Conservation (phyloP, 2,329 filamentous ascomycete genomes). For the Chaetomiaceae sp. region DNA sequence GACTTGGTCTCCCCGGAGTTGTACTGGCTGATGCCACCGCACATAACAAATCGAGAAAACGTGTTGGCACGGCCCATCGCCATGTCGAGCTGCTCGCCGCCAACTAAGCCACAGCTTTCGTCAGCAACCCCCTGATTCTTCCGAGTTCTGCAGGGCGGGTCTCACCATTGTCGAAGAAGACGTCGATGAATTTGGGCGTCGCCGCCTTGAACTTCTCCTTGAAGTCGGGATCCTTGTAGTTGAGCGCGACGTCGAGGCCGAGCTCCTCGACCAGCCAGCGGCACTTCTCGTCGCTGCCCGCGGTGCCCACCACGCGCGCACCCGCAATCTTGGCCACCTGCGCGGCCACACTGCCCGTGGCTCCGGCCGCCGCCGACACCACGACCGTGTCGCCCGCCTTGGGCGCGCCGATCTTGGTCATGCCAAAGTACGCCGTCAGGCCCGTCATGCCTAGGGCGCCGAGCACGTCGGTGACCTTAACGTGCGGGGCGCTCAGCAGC, state of each 20-base stretch:
- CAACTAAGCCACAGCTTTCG: conserved; percentile 40
- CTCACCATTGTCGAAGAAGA: conserved; percentile 62
- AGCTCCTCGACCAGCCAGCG: conserved; percentile 48
- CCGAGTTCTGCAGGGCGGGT: too few species aligned
- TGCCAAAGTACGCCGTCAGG: conserved; percentile 61
- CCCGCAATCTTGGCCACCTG: conserved; percentile 63
- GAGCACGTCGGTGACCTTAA: conserved; percentile 52
- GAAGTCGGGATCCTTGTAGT: conserved; percentile 50
- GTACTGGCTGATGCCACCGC: conserved; percentile 65
- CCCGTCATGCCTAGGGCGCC: conserved; percentile 54
- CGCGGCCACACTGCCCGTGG: conserved; percentile 59
- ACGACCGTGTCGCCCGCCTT: conserved; percentile 60
- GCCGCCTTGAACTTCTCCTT: conserved; percentile 44
- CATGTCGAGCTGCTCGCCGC: conserved; percentile 63
- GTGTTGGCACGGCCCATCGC: conserved; percentile 58
- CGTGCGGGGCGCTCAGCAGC: conserved; percentile 11
- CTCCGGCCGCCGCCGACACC: conserved; percentile 60
- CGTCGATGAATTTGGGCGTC: conserved; percentile 53
- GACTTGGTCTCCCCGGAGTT: conserved; percentile 50
- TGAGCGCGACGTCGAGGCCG: conserved; percentile 51
- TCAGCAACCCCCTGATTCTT: neutral
- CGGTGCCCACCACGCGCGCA: conserved; percentile 47
- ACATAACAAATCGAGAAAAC: conserved; percentile 62
- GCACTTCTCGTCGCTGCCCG: conserved; percentile 51
- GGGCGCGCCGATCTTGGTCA: conserved; percentile 56